Evolutionary conservation across 148 eudicot species (phyloP).

Genomic region (Rhododendron vialii): DNA sequence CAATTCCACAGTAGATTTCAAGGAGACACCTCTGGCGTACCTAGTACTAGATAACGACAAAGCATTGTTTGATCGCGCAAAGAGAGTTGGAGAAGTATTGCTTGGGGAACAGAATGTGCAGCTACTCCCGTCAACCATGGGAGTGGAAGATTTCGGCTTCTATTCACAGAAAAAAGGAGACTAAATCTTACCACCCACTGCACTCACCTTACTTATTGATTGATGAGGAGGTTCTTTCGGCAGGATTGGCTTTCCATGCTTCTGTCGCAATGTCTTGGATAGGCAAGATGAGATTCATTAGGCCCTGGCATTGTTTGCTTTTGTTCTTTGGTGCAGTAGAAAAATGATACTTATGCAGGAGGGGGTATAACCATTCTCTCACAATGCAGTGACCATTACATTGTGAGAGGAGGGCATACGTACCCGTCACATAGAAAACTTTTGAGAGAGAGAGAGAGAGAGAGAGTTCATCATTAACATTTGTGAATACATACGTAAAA

Average conservation of each 20-base stretch:
- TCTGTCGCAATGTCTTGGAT: slow-evolving; percentile 64
- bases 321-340: neutral
- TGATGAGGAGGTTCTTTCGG: slow-evolving; percentile 45
- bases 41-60: slow-evolving; percentile 46
- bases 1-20: slow-evolving; percentile 31
- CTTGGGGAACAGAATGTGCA: slow-evolving; percentile 34
- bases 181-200: slow-evolving; percentile 14
- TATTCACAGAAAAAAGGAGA: slow-evolving; percentile 38
- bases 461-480: slow-evolving; percentile 1
- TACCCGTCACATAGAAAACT: neutral
- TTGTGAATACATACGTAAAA: slow-evolving; percentile 2
- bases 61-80: slow-evolving; percentile 46
- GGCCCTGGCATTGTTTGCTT: neutral
- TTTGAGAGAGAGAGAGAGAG: neutral
- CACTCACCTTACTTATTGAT: slow-evolving; percentile 61
- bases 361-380: too few species aligned
- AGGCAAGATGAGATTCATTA: slow-evolving; percentile 12
- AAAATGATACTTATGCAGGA: neutral
- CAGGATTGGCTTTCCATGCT: slow-evolving; percentile 54
- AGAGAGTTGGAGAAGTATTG: slow-evolving; percentile 23
- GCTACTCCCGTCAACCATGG: slow-evolving; percentile 20
- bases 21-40: slow-evolving; percentile 21
- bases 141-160: slow-evolving; percentile 42
- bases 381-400: too few species aligned
- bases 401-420: neutral